Percentiles rank a stretch among this genome's conserved stretches.
Evolutionary conservation across 1,284 basidiomycete genomes (phyloP).

Genomic region (Irpex sp.): DNA sequence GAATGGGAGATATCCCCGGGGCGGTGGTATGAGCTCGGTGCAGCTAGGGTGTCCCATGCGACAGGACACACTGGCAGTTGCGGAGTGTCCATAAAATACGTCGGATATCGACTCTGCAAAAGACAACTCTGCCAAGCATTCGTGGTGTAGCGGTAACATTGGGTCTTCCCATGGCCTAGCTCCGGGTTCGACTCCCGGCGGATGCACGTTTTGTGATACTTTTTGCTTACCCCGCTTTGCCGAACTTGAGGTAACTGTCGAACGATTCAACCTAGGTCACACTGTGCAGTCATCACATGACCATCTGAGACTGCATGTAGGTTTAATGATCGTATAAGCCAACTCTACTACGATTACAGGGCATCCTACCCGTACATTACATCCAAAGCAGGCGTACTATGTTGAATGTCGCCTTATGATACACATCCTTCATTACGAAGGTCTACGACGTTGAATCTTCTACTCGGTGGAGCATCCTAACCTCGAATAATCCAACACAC

Average conservation of each 20-base stretch:
- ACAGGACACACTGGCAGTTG: background rate
- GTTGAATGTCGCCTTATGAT: conserved; percentile 36
- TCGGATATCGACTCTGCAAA: background rate
- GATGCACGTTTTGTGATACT: conserved; percentile 29
- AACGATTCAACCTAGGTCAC: background rate
- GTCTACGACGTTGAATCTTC: conserved; percentile 30
- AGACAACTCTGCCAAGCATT: conserved; percentile 15
- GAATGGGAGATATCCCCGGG: no score
- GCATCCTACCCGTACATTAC: background rate
- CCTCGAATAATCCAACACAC: conserved; percentile 1
- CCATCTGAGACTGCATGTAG: background rate
- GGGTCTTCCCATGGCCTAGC: conserved; percentile 46
- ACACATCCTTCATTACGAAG: conserved; percentile 1
- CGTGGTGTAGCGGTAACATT: conserved; percentile 40
- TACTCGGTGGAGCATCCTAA: conserved; percentile 4
- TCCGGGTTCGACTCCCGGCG: conserved; percentile 57
- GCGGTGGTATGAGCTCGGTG: no score
- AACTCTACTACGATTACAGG: background rate
- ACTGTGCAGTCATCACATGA: background rate
- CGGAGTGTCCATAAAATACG: background rate
- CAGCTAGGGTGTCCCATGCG: background rate
- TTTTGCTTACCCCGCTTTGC: no score
- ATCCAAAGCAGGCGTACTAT: conserved; percentile 28
- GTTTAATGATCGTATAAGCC: background rate
- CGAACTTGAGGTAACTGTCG: no score